A percentile compares a stretch with the other conserved stretches of the same genome.
phyloP scores from a whole-genome alignment of 164 flowering plant species.

The Magnolia officinalis region DNA sequence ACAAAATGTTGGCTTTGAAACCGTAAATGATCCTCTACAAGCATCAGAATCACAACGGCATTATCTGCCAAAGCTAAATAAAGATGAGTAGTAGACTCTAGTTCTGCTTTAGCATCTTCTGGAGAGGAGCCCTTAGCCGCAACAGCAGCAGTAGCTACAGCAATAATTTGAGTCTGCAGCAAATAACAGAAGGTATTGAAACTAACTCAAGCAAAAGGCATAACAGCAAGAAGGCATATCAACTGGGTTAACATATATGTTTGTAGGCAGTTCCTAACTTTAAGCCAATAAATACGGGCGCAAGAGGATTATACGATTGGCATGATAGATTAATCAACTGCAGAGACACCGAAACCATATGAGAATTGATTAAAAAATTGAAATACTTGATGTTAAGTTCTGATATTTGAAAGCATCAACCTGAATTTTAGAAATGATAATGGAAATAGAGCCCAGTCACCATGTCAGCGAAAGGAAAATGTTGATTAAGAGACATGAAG shows the following conservation, averaged over 20 bases:
- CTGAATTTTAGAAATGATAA: neutral
- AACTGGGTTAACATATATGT: neutral
- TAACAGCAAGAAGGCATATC: neutral
- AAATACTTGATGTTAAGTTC: no score
- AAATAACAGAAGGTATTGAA: constrained; percentile 21
- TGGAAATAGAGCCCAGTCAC: neutral
- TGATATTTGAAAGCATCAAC: neutral
- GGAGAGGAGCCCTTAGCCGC: constrained; percentile 94
- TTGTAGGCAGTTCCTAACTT: neutral
- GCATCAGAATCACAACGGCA: constrained; percentile 95
- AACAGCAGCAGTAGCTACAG: constrained; percentile 98
- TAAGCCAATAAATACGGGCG: neutral
- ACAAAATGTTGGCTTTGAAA: constrained; percentile 76
- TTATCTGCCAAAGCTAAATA: constrained; percentile 96
- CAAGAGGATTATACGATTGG: neutral
- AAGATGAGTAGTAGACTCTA: constrained; percentile 92
- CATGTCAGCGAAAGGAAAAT: neutral
- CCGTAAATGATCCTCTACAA: constrained; percentile 97
- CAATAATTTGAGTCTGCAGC: constrained; percentile 94
- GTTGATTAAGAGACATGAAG: neutral
- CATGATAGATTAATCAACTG: no score
- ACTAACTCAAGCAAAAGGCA: neutral
- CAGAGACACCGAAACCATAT: no score
- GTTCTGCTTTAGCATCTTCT: constrained; percentile 69
- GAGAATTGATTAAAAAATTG: no score